phyloP scores from a whole-genome alignment of 2,329 filamentous ascomycete genomes.

The Aspergillus ruber region DNA sequence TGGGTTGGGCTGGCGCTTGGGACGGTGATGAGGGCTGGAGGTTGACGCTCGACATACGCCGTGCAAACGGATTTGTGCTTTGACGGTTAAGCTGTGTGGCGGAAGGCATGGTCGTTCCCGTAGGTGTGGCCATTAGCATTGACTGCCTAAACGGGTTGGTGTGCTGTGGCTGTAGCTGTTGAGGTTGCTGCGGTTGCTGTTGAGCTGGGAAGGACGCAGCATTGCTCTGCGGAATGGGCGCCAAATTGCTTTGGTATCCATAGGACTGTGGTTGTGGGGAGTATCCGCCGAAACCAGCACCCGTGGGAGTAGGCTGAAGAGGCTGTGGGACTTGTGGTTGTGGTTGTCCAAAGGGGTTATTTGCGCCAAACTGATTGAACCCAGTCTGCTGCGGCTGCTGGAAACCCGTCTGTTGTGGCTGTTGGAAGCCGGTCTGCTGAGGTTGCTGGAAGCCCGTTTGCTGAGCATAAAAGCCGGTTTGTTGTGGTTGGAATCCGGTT shows the following conservation, averaged over 20 bases:
- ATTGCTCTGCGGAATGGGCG: constrained; percentile 46
- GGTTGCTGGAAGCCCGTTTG: constrained; percentile 30
- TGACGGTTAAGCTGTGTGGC: constrained; percentile 48
- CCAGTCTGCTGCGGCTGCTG: constrained; percentile 14
- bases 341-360: constrained; percentile 32
- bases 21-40: constrained; percentile 20
- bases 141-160: constrained; percentile 95
- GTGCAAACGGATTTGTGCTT: constrained; percentile 83
- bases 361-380: constrained; percentile 19
- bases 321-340: constrained; percentile 36
- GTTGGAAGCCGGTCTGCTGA: constrained; percentile 28
- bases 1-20: constrained; percentile 30
- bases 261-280: constrained; percentile 61
- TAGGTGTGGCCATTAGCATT: constrained; percentile 56
- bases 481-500: constrained; percentile 16
- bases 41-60: constrained; percentile 40
- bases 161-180: constrained; percentile 43
- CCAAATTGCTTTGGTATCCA: constrained; percentile 35
- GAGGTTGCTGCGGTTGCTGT: constrained; percentile 33
- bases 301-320: constrained; percentile 58
- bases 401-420: constrained; percentile 24
- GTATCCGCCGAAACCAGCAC: constrained; percentile 79
- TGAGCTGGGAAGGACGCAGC: constrained; percentile 42
- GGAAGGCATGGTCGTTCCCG: constrained; percentile 45
- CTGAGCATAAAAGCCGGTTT: constrained; percentile 14